Conservation (phyloP, 2,329 filamentous ascomycete genomes). For the Lachnellula arida region DNA sequence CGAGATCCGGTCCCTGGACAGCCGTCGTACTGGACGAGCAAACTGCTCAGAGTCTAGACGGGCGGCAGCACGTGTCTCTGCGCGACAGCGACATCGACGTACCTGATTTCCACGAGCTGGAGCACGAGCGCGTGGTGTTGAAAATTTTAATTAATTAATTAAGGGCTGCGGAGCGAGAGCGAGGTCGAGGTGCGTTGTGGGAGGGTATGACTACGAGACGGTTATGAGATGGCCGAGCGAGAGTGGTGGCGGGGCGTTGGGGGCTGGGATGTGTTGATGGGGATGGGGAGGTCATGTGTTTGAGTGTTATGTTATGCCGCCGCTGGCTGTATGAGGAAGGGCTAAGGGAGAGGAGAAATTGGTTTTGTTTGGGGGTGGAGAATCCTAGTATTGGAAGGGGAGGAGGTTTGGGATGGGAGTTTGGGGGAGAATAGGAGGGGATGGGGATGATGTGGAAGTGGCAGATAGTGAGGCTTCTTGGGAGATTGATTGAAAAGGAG, state of each 20-base stretch:
- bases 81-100: too few species aligned
- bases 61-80: too few species aligned
- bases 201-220: too few species aligned
- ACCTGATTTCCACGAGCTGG: background rate
- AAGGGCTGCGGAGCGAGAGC: background rate
- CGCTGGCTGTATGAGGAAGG: background rate
- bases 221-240: background rate
- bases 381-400: background rate
- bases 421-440: background rate
- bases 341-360: background rate
- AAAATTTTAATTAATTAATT: too few species aligned
- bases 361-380: background rate
- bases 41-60: too few species aligned
- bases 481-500: background rate
- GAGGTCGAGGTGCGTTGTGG: too few species aligned
- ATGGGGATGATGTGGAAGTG: background rate
- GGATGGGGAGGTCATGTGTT: background rate
- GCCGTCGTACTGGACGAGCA: background rate
- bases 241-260: background rate
- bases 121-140: background rate
- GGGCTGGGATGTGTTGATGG: background rate
- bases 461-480: background rate
- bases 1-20: background rate
- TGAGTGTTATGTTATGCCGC: background rate
- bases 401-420: background rate